Evolutionary conservation across 768 basidiomycete genomes (phyloP), one percentile per base, ranked within the genome.

Genomic region (Rhodotorula diobovata): DNA sequence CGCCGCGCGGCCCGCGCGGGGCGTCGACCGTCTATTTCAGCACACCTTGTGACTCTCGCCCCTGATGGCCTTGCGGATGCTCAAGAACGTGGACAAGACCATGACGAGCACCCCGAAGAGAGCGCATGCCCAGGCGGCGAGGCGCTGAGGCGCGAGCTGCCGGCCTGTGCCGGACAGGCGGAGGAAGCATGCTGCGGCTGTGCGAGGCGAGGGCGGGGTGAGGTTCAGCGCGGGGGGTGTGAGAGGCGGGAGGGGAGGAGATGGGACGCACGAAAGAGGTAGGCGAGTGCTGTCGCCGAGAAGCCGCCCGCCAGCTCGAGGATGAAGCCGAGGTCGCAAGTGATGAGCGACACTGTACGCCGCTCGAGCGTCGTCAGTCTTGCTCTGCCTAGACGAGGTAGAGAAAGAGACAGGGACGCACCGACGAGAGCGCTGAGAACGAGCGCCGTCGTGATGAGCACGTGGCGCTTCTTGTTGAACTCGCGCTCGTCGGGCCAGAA

Each of bases 281-380:
- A 97, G 8, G 95, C 95, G 18, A 97, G 85, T 0, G 92, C 87
- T 0, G 93, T 81, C 2, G 82, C 82, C 23, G 80, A 81, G 69
- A 76, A 74, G 3, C 95, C 95, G n/a, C 96, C 96, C 0, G 93
- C 94, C 55, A 99, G 90, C 82, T 99, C 96, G 50, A 99, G 88
- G 82, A 95, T 96, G 56, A 97, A 89, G n/a, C 96, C 96, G 23
- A 99, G 85, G 80, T 99, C 95, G 79, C 93, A 96, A 2, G 95
- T 97, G 67, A 93, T 84, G 65, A 97, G 84, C 10, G 95, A 87
- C 69, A 96, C 93, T 94, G 78, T 32, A 46, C 46, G 41, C 39
- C n/a, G 39, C 39, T 41, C 39, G 15, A 41, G 39, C 39, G 9
- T 15, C 9, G 39, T 41, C 39, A 41, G 25, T 25, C 34, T 23